Conservation (phyloP, 805 yeast species). For the Candida alai region DNA sequence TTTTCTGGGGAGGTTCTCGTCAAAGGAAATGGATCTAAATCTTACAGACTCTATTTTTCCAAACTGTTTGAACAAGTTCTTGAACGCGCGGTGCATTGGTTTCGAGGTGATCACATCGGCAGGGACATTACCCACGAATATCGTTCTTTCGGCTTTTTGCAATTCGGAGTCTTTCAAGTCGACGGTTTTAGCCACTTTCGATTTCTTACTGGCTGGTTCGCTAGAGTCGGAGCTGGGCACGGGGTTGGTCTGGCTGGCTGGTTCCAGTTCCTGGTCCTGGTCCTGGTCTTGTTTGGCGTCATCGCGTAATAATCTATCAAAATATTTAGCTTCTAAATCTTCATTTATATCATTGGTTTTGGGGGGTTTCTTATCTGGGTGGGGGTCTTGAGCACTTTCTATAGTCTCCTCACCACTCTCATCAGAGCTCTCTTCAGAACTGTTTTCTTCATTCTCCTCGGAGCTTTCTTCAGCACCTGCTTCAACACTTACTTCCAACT, state of each 20-base stretch:
- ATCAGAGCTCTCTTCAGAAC: constrained; percentile 8
- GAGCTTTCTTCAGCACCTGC: constrained; percentile 14
- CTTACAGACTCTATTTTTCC: constrained; percentile 72
- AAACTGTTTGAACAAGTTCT: constrained; percentile 49
- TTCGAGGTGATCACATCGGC: constrained; percentile 62
- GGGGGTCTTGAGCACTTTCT: constrained; percentile 33
- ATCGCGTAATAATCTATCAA: constrained; percentile 44
- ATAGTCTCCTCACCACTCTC: constrained; percentile 9
- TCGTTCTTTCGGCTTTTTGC: constrained; percentile 77
- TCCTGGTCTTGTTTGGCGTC: constrained; percentile 20
- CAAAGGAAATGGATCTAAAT: constrained; percentile 88
- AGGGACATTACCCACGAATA: constrained; percentile 85
- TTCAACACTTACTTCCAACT: constrained; percentile 20
- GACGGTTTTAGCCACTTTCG: constrained; percentile 42
- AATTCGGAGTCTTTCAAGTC: constrained; percentile 70
- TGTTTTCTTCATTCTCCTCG: constrained; percentile 22
- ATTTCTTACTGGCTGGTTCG: too few relatives aligned
- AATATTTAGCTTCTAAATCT: constrained; percentile 54
- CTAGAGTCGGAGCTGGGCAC: too few relatives aligned
- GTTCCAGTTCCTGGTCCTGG: constrained; percentile 19
- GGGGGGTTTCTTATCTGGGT: constrained; percentile 8
- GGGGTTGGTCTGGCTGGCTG: too few relatives aligned
- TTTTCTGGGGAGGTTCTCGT: constrained; percentile 84
- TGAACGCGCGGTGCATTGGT: constrained; percentile 56
- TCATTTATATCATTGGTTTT: constrained; percentile 35